Base-by-base conservation (phyloP, 1,284 basidiomycete genomes). In the Phlebopus sp. region DNA sequence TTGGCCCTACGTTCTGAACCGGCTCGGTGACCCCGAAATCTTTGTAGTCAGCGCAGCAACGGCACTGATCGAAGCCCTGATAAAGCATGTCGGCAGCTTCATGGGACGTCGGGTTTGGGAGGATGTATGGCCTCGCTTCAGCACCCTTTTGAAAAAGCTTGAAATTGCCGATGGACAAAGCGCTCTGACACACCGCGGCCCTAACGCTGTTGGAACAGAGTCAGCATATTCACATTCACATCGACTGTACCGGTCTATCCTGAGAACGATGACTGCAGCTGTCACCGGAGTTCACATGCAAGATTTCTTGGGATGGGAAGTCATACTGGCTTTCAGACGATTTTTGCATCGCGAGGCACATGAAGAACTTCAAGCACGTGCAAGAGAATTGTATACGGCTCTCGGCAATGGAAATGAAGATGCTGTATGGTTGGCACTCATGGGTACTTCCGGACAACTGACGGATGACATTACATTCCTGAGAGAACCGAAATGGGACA, bases 1-100 rank as follows among this genome's bases (percentile, higher is more conserved):
- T 1, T 97, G 94, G 94, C 89, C 90, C 14, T 88, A 86, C 65
- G 82, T 97, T 55, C 69, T 97, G 42, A 91, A 92, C 56, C 79
- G 94, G 6, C 72, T 97, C 10, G 65, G 69, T 17, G 90, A 95
- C 60, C 42, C 74, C 0, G 82, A 91, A 60, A 73, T 82, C 1
- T 92, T 82, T 58, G 91, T 97, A 29, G 80, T 91, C 44, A 78
- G 78, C 49, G 85, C 86, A 34, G 84, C 90, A 0, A 83, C 85
- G 1, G 70, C 67, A 2, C 71, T 95, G 29, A 69, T 96, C 14
- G 86, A 89, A 51, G 68, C 78, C 0, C 72, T 97, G 21, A 77
- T 82, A 0, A 68, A 59, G 30, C 73, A 88, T 55, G 80, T 84
- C 17, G 92, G 92, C 13, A 79, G 80, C 44, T 95, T 91, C 69